A percentile compares a stretch with the other conserved stretches of the same genome.
These are phyloP conservation scores for Suaeda aralocaspica DNA, from an alignment of 148 eudicot genomes.

Conservation along the genomic window DNA sequence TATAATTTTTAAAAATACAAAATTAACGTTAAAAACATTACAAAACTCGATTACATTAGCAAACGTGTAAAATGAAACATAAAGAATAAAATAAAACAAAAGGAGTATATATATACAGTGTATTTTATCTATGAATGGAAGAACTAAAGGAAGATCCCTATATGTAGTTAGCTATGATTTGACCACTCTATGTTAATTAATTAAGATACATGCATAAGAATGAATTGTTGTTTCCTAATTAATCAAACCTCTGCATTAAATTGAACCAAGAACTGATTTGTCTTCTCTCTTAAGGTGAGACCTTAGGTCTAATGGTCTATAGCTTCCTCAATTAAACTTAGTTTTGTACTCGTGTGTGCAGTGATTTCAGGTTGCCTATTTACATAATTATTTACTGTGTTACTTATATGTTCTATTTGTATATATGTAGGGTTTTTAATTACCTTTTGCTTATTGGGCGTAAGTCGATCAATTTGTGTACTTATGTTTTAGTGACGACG, in stretches of 20 bases:
- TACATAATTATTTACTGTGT: not conserved
- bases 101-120: too few relatives aligned
- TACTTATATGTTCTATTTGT: too few relatives aligned
- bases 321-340: not conserved
- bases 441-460: not conserved
- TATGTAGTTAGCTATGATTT: too few relatives aligned
- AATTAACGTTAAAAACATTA: too few relatives aligned
- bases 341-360: not conserved
- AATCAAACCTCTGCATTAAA: constrained; percentile 15
- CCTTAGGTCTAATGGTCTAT: not conserved
- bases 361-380: not conserved
- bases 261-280: constrained; percentile 4
- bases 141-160: too few relatives aligned
- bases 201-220: constrained; percentile 17
- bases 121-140: too few relatives aligned
- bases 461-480: too few relatives aligned
- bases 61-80: too few relatives aligned
- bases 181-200: not conserved
- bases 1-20: too few relatives aligned
- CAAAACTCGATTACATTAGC: too few relatives aligned
- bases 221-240: constrained; percentile 6
- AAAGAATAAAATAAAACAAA: too few relatives aligned
- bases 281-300: not conserved
- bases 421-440: not conserved
- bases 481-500: too few relatives aligned